Evolutionary conservation across 768 basidiomycete genomes (phyloP), one percentile per base, ranked within the genome.

Genomic region (Naganishia friedmannii): DNA sequence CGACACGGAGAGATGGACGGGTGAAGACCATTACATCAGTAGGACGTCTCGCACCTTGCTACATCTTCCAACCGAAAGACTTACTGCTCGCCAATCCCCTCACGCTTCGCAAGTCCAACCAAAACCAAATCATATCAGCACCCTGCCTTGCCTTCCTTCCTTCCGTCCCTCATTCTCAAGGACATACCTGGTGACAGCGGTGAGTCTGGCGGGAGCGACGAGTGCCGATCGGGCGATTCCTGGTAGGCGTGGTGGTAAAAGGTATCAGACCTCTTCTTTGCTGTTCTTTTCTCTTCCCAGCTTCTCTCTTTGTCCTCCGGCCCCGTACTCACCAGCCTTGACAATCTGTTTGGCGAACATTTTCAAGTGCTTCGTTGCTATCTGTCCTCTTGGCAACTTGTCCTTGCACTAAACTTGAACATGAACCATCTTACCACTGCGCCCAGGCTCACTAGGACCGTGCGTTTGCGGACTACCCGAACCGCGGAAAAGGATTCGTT

Each of bases 31-130:
- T 32, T 12, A 15, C 55, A n/a, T 32, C 29, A 32, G 26, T 7
- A n/a, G n/a, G 8, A 15, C 23, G 28, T 37, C 31, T 28, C 58
- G 19, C 26, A 53, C 37, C 10, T 19, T 23, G 42, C 70, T 58
- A 68, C 45, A 6, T 19, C 53, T 15, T 37, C 31, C 46, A 42
- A 19, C 19, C 1, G 26, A 8, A 42, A 42, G 28, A 66, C 70
- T 31, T 37, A 75, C 72, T 71, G 54, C 73, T 66, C 65, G 73
- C 73, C 48, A 70, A 46, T 53, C 65, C 68, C 34, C 74, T 71
- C 29, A 45, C 48, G 58, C 74, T 73, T 12, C 3, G 45, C 34
- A 37, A 46, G 5, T 46, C 58, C 56, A 54, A 45, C 39, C 17
- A 2, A 39, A 37, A 6, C 1, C 31, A 15, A n/a, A 4, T 23